Evolutionary conservation across 2,329 filamentous ascomycete species (phyloP).

Genomic region (Orbilia blumenaviensis): DNA sequence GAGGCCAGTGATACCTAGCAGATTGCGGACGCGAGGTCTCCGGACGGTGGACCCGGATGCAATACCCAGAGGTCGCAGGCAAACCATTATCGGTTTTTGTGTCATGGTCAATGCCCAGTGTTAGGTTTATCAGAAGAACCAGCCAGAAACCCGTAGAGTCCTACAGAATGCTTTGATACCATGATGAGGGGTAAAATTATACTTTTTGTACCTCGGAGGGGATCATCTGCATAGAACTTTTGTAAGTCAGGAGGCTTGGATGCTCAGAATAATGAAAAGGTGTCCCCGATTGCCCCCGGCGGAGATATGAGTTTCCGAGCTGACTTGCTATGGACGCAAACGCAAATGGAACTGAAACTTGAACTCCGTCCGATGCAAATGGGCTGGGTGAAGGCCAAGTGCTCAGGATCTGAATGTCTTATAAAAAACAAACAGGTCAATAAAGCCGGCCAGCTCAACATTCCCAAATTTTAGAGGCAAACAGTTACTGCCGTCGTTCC

Average conservation of each 20-base stretch:
- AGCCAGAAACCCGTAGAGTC: neutral
- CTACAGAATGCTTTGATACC: neutral
- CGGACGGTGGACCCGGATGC: neutral
- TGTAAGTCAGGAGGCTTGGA: neutral
- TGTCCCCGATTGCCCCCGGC: neutral
- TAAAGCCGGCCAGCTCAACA: neutral
- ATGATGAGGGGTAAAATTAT: neutral
- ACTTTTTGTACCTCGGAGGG: neutral
- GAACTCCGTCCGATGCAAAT: neutral
- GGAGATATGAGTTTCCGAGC: neutral
- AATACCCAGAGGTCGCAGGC: too few relatives aligned
- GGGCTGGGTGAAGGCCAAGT: neutral
- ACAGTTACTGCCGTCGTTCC: neutral
- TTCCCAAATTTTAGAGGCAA: neutral
- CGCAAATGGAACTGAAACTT: too few relatives aligned
- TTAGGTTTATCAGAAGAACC: too few relatives aligned
- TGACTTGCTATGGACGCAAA: too few relatives aligned
- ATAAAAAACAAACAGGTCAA: neutral
- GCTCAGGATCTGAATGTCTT: neutral
- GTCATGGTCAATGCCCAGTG: too few relatives aligned
- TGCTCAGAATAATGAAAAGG: neutral
- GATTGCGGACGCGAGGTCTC: neutral
- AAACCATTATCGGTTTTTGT: too few relatives aligned
- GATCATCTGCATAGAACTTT: slow-evolving; percentile 11
- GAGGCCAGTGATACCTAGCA: neutral